These are phyloP conservation scores for Calycina herbarum DNA, from an alignment of 2,329 filamentous ascomycete species.

Conservation along the genomic window DNA sequence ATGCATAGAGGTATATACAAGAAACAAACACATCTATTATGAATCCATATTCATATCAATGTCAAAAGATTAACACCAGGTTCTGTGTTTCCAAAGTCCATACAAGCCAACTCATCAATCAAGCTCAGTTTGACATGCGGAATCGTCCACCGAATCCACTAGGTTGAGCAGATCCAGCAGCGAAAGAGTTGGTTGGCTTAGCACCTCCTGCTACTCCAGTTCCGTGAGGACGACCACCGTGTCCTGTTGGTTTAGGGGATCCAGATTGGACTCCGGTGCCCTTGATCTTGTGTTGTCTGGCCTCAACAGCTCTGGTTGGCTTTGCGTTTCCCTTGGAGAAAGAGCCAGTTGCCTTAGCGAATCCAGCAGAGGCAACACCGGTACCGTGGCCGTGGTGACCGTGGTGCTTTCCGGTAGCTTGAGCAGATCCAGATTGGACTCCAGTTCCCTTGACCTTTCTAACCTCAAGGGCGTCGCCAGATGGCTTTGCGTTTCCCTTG, in stretches of 20 bases:
- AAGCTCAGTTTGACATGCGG: neutral
- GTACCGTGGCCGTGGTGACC: constrained; percentile 11
- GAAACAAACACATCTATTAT: constrained; percentile 5
- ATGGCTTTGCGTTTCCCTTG: neutral
- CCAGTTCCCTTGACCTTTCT: constrained; percentile 1
- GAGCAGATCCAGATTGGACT: constrained; percentile 4
- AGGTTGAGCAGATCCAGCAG: neutral
- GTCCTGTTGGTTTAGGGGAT: neutral
- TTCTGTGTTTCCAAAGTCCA: neutral
- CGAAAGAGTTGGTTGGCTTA: constrained; percentile 8
- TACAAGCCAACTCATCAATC: neutral
- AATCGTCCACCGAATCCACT: neutral
- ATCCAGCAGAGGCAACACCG: neutral
- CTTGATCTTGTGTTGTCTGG: too few relatives aligned
- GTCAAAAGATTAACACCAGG: neutral
- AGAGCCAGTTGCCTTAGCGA: neutral
- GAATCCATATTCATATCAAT: constrained; percentile 1
- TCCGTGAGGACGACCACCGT: neutral
- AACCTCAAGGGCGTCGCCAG: neutral
- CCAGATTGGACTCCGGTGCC: neutral
- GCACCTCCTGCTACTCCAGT: constrained; percentile 1
- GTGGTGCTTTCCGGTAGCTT: constrained; percentile 1
- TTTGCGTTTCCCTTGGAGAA: neutral
- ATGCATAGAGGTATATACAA: constrained; percentile 5
- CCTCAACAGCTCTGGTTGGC: too few relatives aligned